These are phyloP conservation scores for Leucaena leucocephala DNA, from an alignment of 306 rosid genomes.

Conservation along the genomic window DNA sequence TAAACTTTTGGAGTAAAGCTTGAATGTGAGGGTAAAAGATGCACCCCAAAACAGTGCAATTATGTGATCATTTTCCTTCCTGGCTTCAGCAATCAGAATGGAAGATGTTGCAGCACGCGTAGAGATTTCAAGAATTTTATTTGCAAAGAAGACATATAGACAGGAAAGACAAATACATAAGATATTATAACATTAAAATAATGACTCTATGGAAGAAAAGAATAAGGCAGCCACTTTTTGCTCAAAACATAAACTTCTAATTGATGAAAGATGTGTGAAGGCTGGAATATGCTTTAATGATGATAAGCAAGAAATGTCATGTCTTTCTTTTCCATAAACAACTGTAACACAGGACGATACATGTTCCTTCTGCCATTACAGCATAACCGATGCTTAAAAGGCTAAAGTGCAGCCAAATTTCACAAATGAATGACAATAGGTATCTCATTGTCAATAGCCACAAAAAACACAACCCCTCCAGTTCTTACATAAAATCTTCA, in stretches of 20 bases:
- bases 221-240: not conserved
- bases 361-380: constrained; percentile 10
- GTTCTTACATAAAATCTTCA: constrained; percentile 11
- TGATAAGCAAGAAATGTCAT: not conserved
- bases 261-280: not conserved
- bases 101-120: not conserved
- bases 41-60: constrained; percentile 1
- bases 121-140: constrained; percentile 14
- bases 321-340: constrained; percentile 5
- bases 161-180: constrained; percentile 14
- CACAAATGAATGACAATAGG: constrained; percentile 27
- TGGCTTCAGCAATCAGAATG: constrained; percentile 31
- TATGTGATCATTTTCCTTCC: constrained; percentile 10
- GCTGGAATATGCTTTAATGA: not conserved
- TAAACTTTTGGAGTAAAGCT: not conserved
- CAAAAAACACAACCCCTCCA: constrained; percentile 17
- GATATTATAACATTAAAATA: not conserved
- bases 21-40: constrained; percentile 12
- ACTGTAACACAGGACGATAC: constrained; percentile 12
- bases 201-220: not conserved
- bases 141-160: constrained; percentile 19
- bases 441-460: constrained; percentile 12
- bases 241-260: not conserved
- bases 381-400: constrained; percentile 21
- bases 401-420: constrained; percentile 6